Base-by-base conservation (phyloP, 2,329 filamentous ascomycete species). In the Curvularia spicifera region DNA sequence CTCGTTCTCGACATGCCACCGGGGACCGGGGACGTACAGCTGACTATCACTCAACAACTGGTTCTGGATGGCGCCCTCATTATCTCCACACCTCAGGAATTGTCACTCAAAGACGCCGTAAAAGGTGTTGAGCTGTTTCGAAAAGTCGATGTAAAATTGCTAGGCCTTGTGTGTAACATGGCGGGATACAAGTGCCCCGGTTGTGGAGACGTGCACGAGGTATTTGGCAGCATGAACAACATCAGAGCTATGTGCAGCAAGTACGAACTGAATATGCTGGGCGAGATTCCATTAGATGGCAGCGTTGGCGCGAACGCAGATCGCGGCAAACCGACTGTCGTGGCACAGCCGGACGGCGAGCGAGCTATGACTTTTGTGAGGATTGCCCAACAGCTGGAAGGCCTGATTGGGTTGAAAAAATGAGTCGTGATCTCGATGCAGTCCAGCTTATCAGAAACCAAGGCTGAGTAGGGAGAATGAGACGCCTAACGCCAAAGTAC, bases 1-100 rank as follows among this genome's bases (percentile, higher is more conserved):
- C 82, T 99, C 0, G 89, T 99, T 3, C 81, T 99, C 2, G 95
- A 99, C 75, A 79, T 99, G 48, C 95, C 95, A 0, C 95, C 95
- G 0, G 95, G 95, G 2, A 99, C 95, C 0, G 95, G 95, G 24
- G 95, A 99, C 71, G 94, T 94, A 0, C 95, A 99, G 73, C 83
- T 99, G 65, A 97, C 92, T n/a, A 95, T 99, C 60, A 94, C 92
- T 15, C 95, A 99, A 76, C 94, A 97, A 78, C 84, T 99, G 10
- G 82, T 91, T n/a, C 81, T 99, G 2, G 91, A 96, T 67, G 94
- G 90, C 18, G 89, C 91, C 0, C 82, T 98, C 15, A 91, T 99
- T 35, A 88, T 99, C 1, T 95, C 92, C 0, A 99, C 95, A 0
- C 95, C 95, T 2, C 95, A 99, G 75, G 92, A 96, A 51, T 86